Base-by-base conservation (phyloP, 768 basidiomycete species). In the Boletus barrowsii region DNA sequence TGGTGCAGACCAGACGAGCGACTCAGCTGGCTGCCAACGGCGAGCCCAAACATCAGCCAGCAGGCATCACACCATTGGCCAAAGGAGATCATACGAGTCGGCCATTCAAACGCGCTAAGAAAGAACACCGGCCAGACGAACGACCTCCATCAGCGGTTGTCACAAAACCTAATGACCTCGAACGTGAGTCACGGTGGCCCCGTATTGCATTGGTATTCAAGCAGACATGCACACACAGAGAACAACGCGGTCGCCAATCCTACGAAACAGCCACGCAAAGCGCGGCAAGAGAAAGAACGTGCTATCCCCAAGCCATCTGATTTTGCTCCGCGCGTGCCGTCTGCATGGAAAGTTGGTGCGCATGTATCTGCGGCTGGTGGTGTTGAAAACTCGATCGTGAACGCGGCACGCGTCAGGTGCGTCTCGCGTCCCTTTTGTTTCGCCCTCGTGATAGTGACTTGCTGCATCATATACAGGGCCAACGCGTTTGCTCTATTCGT, bases 341-440 rank as follows among this genome's bases (percentile, higher is more conserved):
- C 73, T 42, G 61, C 64, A 0, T 88, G 86, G 85, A 87, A 87
- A 64, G 75, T 93, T 13, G 92, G 92, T 2, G 90, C 90, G 5
- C 92, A 95, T 63, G 87, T 93, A 22, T 91, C 90, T 14, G 79
- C 87, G 10, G 82, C 84, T 1, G 90, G 90, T 3, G 92, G 92
- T 1, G 82, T 92, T 0, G 87, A 90, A 65, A 87, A 89, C 51
- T 71, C 88, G 0, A 69, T 91, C 17, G 51, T 79, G 5, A 87
- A 92, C 55, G 90, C 91, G 15, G 81, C 85, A 15, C 72, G 75
- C 18, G 83, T 90, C 40, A 83, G 89, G 88, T 88, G 72, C 63
- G 49, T 29, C 13, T 47, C 26, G 26, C 2, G 4, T 29, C 5
- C 36, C 53, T 41, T 39, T 15, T 24, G 24, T 41, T n/a, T 20